A percentile compares a stretch with the other conserved stretches of the same genome.
Evolutionary conservation across 192 early-diverging fungal species (phyloP).

Genomic region (Diversispora eburnea): DNA sequence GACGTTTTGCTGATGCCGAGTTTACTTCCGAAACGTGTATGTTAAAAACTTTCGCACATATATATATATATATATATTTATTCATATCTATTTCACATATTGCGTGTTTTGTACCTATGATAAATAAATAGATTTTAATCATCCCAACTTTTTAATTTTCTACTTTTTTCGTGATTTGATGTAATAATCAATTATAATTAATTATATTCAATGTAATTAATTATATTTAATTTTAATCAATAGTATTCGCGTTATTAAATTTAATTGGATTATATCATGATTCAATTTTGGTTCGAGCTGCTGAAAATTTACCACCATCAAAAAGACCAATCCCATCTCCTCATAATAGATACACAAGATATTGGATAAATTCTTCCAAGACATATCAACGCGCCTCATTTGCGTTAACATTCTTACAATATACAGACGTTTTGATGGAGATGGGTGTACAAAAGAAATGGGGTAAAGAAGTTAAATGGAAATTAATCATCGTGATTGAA

Average conservation of each 20-base stretch:
- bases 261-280: conserved; percentile 86
- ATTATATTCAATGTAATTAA: background rate
- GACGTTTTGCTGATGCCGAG: conserved; percentile 90
- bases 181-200: too few species aligned
- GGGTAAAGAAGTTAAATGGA: conserved; percentile 59
- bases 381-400: conserved; percentile 59
- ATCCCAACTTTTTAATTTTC: background rate
- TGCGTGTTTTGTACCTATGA: background rate
- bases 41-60: too few species aligned
- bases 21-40: conserved; percentile 81
- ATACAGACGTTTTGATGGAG: conserved; percentile 69
- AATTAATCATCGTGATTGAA: conserved; percentile 62
- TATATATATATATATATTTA: background rate
- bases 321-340: conserved; percentile 43
- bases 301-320: conserved; percentile 36
- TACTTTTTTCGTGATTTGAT: too few species aligned
- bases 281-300: conserved; percentile 60
- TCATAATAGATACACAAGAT: conserved; percentile 73
- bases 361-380: conserved; percentile 46
- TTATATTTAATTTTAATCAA: background rate
- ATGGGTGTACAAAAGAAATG: conserved; percentile 70
- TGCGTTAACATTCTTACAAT: conserved; percentile 66
- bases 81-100: background rate
- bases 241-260: conserved; percentile 77
- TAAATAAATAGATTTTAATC: background rate